Evolutionary conservation across 106 monocot species (phyloP), one percentile per base, ranked within the genome.

Genomic region (Alisma plantagoaquatica): DNA sequence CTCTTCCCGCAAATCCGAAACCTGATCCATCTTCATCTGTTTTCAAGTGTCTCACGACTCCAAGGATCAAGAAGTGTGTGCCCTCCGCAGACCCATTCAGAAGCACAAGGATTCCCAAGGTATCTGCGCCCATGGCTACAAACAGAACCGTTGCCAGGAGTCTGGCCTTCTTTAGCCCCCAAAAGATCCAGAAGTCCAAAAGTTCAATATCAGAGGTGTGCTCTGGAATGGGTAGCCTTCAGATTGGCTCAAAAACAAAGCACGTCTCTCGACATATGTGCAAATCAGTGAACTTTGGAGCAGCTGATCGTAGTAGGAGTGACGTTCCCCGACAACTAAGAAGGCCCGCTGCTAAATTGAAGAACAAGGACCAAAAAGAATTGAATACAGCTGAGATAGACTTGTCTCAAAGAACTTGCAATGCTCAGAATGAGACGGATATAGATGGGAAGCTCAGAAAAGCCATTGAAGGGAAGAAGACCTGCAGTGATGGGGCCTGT

Each of bases 181-280:
- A 73, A 75, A 75, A 74, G 33, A 29, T 10, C 1, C 31, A 29
- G 18, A 49, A 26, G 10, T 44, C 18, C 10, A 48, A 19, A 21
- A 43, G 30, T 27, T 33, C 48, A 12, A 8, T 33, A 12, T 52
- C 59, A 26, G 79, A 89, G 17, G 38, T 62, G 53, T 76, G 73
- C 31, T 21, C 60, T 27, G 67, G 70, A 35, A 44, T 59, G 62
- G 77, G 61, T 63, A 74, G 70, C 57, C 57, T 81, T n/a, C 77
- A 62, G 4, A 42, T 74, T 22, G 57, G 51, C 17, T 33, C 53
- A 51, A 43, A 29, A 10, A 57, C 5, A 27, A 75, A 59, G 68
- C 33, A 10, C 17, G 69, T 51, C 3, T 61, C 51, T 0, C 45
- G 62, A 38, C 50, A 55, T 23, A 29, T 65, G 10, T 29, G 47